These are phyloP conservation scores for Leptodermis oblonga DNA, from an alignment of 257 asterid genomes.

Conservation along the genomic window DNA sequence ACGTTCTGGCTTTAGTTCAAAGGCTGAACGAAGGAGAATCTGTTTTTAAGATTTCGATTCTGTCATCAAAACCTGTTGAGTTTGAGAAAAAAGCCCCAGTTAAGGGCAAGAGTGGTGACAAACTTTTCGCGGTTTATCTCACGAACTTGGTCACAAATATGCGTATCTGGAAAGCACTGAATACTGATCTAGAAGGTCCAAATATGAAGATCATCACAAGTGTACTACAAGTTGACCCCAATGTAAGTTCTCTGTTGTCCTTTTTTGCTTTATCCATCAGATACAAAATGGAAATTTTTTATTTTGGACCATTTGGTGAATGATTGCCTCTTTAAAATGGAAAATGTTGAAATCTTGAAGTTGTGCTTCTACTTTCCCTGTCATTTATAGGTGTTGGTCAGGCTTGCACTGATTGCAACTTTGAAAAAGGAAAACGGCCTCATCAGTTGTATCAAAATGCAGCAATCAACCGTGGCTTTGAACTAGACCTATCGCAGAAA, in stretches of 20 bases:
- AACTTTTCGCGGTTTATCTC: slow-evolving; percentile 40
- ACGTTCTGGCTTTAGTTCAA: slow-evolving; percentile 39
- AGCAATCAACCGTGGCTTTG: slow-evolving; percentile 14
- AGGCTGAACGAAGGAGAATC: slow-evolving; percentile 6
- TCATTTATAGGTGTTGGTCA: slow-evolving; percentile 26
- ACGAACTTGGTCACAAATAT: slow-evolving; percentile 44
- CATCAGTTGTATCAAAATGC: slow-evolving; percentile 15
- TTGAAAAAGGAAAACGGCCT: slow-evolving; percentile 2
- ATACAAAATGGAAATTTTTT: not conserved
- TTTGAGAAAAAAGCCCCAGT: slow-evolving; percentile 9
- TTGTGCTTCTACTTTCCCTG: not conserved
- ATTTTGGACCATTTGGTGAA: not conserved
- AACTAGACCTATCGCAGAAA: slow-evolving; percentile 49
- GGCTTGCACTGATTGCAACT: slow-evolving; percentile 36
- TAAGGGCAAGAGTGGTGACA: not conserved
- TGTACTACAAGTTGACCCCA: not conserved
- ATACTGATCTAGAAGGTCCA: slow-evolving; percentile 5
- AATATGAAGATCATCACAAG: slow-evolving; percentile 10
- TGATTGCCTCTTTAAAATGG: not conserved
- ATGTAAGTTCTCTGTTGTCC: not conserved
- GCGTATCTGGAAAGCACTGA: slow-evolving; percentile 55
- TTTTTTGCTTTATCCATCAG: not conserved
- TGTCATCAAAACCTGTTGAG: slow-evolving; percentile 34
- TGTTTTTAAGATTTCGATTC: not conserved
- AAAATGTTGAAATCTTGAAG: not conserved